These are phyloP conservation scores for Colletotrichum tropicale DNA, from an alignment of 2,329 filamentous ascomycete genomes.

Conservation along the genomic window DNA sequence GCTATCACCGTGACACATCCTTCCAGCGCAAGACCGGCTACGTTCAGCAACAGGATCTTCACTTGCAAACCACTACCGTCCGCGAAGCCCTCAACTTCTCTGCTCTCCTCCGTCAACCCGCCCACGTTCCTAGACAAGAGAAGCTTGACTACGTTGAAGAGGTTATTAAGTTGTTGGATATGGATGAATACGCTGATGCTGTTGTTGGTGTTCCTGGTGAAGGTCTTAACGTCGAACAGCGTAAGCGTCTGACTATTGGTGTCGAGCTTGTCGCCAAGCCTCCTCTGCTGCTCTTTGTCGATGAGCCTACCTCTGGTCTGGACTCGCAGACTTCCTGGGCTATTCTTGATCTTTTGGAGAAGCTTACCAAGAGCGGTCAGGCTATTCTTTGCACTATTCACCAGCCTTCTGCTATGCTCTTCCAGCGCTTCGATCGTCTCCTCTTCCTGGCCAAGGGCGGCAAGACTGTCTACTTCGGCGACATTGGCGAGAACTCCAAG, in stretches of 20 bases:
- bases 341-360: slow-evolving; percentile 86
- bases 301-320: slow-evolving; percentile 93
- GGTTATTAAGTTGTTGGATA: slow-evolving; percentile 88
- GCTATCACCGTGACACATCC: slow-evolving; percentile 72
- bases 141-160: slow-evolving; percentile 89
- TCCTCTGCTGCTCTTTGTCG: slow-evolving; percentile 85
- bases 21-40: slow-evolving; percentile 95
- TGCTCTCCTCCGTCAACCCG: slow-evolving; percentile 83
- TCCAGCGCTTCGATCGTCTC: slow-evolving; percentile 86
- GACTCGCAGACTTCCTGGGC: slow-evolving; percentile 95
- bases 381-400: slow-evolving; percentile 98
- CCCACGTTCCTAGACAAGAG: slow-evolving; percentile 71
- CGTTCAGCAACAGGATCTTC: slow-evolving; percentile 91
- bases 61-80: slow-evolving; percentile 83
- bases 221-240: slow-evolving; percentile 75
- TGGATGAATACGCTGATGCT: slow-evolving; percentile 89
- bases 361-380: slow-evolving; percentile 86
- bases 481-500: slow-evolving; percentile 74
- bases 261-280: slow-evolving; percentile 96
- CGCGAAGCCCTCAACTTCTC: slow-evolving; percentile 88
- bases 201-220: slow-evolving; percentile 90
- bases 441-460: slow-evolving; percentile 80
- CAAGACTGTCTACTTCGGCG: slow-evolving; percentile 81
- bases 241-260: slow-evolving; percentile 86
- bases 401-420: slow-evolving; percentile 94